phyloP scores from a whole-genome alignment of 2,329 filamentous ascomycete species.

The Capronia epimyces region DNA sequence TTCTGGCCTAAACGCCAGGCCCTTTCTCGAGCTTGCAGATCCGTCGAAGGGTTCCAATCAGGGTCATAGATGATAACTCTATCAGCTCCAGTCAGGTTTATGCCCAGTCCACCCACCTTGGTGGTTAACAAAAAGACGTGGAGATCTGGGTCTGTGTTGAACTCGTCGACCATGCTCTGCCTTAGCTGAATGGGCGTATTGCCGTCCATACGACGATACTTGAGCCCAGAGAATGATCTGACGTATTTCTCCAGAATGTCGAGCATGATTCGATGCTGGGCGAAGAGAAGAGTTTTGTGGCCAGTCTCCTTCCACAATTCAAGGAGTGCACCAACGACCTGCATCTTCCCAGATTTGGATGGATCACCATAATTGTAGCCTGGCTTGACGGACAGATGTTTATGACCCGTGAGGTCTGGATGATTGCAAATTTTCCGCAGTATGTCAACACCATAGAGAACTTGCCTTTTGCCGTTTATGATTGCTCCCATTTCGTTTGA shows the following conservation, averaged over 20 bases:
- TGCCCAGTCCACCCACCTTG: constrained; percentile 86
- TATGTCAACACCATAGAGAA: constrained; percentile 83
- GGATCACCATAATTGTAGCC: constrained; percentile 73
- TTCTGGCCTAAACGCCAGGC: constrained; percentile 96
- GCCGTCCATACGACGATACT: constrained; percentile 88
- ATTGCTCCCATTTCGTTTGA: constrained; percentile 86
- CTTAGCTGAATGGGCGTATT: constrained; percentile 80
- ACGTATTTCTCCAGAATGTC: constrained; percentile 87
- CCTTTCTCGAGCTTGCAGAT: constrained; percentile 88
- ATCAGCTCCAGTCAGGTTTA: constrained; percentile 91
- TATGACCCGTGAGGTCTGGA: constrained; percentile 75
- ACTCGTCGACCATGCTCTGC: constrained; percentile 85
- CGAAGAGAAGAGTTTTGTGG: constrained; percentile 89
- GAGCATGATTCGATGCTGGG: constrained; percentile 90
- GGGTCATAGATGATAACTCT: constrained; percentile 97
- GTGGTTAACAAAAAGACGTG: constrained; percentile 92
- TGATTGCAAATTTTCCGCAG: constrained; percentile 97
- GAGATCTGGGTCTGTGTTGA: constrained; percentile 74
- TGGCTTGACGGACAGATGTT: constrained; percentile 51
- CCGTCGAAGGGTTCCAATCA: constrained; percentile 97
- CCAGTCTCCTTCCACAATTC: constrained; percentile 87
- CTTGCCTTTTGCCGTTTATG: constrained; percentile 65
- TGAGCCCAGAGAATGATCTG: constrained; percentile 59
- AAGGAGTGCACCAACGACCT: constrained; percentile 81
- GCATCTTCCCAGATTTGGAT: constrained; percentile 87